A percentile compares a stretch with the other conserved stretches of the same genome.
Conservation (phyloP, 345 rosid species). For the Litchi chinensis region DNA sequence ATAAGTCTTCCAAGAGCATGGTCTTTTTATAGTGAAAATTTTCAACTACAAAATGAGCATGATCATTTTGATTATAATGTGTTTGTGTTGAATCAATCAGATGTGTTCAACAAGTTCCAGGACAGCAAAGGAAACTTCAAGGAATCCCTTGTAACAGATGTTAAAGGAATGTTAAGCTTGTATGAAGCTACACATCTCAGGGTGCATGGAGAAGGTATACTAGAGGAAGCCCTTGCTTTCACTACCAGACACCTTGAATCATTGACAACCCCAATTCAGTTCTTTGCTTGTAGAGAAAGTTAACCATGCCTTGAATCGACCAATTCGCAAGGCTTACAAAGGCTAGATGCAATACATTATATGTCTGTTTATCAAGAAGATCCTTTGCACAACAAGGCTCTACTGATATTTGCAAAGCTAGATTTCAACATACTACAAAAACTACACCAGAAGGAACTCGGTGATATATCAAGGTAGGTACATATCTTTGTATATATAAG, state of each 20-base stretch:
- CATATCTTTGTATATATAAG: neutral
- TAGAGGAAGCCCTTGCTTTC: too few relatives aligned
- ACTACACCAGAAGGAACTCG: slow-evolving; percentile 40
- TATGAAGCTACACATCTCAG: too few relatives aligned
- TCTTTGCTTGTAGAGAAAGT: slow-evolving; percentile 16
- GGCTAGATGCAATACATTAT: slow-evolving; percentile 12
- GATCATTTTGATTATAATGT: neutral
- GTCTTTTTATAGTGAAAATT: too few relatives aligned
- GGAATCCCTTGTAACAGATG: too few relatives aligned
- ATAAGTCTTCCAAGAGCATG: neutral
- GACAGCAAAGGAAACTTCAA: too few relatives aligned
- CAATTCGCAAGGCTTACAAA: slow-evolving; percentile 17
- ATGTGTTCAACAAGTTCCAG: too few relatives aligned
- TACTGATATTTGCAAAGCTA: slow-evolving; percentile 25
- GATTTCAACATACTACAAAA: slow-evolving; percentile 23
- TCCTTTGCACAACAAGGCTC: slow-evolving; percentile 10
- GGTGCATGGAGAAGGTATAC: too few relatives aligned
- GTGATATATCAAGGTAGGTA: slow-evolving; percentile 18
- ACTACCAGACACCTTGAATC: neutral
- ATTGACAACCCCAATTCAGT: neutral
- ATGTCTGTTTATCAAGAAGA: slow-evolving; percentile 31
- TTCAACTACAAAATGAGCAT: neutral
- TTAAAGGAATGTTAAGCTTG: too few relatives aligned
- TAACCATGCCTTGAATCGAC: neutral
- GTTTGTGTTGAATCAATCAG: too few relatives aligned